Evolutionary conservation across 176 grass and related monocot species (phyloP).

Genomic region (Cenchrus americanus): DNA sequence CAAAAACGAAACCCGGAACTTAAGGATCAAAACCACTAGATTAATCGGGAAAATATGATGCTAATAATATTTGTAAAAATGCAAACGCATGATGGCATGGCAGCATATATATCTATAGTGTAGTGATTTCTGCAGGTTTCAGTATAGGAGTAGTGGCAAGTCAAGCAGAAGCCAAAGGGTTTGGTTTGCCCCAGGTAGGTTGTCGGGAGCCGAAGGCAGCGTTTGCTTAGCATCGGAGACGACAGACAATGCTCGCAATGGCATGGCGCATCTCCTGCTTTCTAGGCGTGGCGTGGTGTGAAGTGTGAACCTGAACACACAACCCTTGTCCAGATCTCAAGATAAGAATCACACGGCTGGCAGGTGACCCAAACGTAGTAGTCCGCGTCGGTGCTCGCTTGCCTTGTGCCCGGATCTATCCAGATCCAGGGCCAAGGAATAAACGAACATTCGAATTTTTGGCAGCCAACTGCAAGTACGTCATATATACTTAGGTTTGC

Average conservation of each 20-base stretch:
- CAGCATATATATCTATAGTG: background rate
- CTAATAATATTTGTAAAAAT: background rate
- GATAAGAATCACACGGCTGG: conserved; percentile 38
- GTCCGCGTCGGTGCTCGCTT: background rate
- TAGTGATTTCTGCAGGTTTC: background rate
- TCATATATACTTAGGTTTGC: background rate
- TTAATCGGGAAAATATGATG: background rate
- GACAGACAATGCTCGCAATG: background rate
- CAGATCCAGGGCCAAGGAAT: background rate
- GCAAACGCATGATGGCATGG: background rate
- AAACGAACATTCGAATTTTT: background rate
- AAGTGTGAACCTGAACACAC: background rate
- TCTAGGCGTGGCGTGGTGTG: conserved; percentile 1
- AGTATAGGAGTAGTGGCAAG: background rate
- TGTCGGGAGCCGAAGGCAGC: conserved; percentile 12
- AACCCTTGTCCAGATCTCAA: conserved; percentile 3
- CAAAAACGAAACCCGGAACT: background rate
- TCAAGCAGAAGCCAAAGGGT: background rate
- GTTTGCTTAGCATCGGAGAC: conserved; percentile 20
- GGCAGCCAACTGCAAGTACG: background rate
- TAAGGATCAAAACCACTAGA: background rate
- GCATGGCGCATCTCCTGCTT: background rate
- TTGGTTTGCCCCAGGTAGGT: background rate
- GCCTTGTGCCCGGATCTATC: background rate
- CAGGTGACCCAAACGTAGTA: background rate